These are phyloP conservation scores for Solanum pennellii DNA, from an alignment of 257 asterid genomes.

Conservation along the genomic window DNA sequence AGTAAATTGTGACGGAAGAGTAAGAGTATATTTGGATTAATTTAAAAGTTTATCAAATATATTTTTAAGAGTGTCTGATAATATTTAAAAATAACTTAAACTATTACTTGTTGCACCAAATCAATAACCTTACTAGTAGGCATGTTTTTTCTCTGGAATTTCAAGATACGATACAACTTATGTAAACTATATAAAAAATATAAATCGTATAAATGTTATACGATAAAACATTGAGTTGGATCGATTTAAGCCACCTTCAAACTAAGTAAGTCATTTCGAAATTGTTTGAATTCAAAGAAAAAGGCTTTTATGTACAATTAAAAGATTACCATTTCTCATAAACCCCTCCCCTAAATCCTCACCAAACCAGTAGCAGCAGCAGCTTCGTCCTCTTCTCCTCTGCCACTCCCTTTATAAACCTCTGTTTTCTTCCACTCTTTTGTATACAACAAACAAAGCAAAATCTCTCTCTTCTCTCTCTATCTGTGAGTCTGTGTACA, in stretches of 20 bases:
- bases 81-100: too few relatives aligned
- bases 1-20: background rate
- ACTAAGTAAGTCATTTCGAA: too few relatives aligned
- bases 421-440: background rate
- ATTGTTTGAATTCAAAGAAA: background rate
- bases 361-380: background rate
- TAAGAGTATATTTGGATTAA: accelerated
- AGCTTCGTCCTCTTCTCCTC: conserved; percentile 8
- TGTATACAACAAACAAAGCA: background rate
- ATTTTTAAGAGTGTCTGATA: too few relatives aligned
- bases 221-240: accelerated
- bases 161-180: accelerated
- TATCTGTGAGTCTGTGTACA: background rate
- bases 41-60: too few relatives aligned
- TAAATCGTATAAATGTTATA: accelerated
- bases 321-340: background rate
- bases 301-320: background rate
- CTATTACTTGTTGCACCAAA: background rate
- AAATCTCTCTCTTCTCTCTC: background rate
- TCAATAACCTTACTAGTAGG: background rate
- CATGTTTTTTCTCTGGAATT: accelerated
- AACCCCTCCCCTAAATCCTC: background rate
- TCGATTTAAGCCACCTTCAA: background rate
- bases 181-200: accelerated
- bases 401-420: background rate